phyloP scores from a whole-genome alignment of 148 eudicot species.

The Persicaria maculosa region DNA sequence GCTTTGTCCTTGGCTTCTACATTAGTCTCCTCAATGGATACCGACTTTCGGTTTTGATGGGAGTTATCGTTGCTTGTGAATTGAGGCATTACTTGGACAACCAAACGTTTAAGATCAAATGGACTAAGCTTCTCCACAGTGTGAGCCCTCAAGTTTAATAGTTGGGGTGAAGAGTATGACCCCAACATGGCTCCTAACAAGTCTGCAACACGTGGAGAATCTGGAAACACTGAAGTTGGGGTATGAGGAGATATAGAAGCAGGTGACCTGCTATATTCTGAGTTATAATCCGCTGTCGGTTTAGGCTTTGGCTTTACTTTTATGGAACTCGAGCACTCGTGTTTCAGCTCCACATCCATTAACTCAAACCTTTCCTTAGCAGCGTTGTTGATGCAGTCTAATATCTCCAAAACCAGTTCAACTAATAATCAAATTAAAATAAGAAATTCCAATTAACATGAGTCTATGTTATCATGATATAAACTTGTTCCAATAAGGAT shows the following conservation, averaged over 20 bases:
- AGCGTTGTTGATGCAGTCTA: constrained; percentile 62
- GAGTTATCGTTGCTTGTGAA: constrained; percentile 18
- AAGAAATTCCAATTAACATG: not conserved
- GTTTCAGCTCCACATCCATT: constrained; percentile 55
- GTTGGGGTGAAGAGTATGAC: constrained; percentile 46
- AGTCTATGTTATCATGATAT: not conserved
- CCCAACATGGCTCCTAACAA: constrained; percentile 16
- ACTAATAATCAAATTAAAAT: constrained; percentile 10
- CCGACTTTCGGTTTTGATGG: constrained; percentile 13
- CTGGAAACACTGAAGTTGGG: constrained; percentile 79
- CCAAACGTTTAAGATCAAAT: constrained; percentile 68
- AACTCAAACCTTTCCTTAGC: constrained; percentile 60
- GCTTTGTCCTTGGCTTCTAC: constrained; percentile 12
- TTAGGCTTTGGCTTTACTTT: constrained; percentile 27
- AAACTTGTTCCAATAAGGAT: not conserved
- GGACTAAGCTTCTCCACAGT: constrained; percentile 67
- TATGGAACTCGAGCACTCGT: constrained; percentile 21
- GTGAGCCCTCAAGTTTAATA: constrained; percentile 62
- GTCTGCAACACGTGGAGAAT: constrained; percentile 26
- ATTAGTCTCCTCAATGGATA: constrained; percentile 15
- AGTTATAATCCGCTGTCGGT: constrained; percentile 20
- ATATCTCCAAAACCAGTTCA: constrained; percentile 38
- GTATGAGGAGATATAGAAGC: constrained; percentile 58
- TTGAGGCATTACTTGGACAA: constrained; percentile 60
- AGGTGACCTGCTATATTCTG: constrained; percentile 31